phyloP scores from a whole-genome alignment of 2,329 filamentous ascomycete genomes.

The Samsoniella hepiali region DNA sequence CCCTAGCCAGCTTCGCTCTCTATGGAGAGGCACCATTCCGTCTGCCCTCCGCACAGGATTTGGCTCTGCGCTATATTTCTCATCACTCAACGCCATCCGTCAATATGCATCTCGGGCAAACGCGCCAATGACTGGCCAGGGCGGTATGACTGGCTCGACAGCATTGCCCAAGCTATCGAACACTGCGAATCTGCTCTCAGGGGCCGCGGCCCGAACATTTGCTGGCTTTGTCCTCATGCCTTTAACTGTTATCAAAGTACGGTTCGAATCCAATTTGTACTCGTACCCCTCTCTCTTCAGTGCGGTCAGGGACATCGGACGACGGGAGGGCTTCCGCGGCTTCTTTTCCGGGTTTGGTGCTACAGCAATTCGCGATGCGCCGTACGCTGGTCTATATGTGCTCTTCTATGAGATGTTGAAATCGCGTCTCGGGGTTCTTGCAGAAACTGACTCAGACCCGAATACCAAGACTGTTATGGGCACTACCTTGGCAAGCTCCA shows the following conservation, averaged over 20 bases:
- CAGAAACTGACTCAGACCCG: background rate
- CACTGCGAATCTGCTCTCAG: conserved; percentile 79
- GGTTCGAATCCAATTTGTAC: conserved; percentile 88
- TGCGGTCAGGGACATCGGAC: conserved; percentile 71
- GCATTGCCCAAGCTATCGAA: conserved; percentile 79
- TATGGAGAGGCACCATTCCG: conserved; percentile 92
- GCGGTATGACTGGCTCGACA: conserved; percentile 50
- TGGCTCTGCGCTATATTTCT: conserved; percentile 92
- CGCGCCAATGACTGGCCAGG: conserved; percentile 24
- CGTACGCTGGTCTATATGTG: conserved; percentile 92
- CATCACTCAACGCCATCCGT: conserved; percentile 79
- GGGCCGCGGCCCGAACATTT: conserved; percentile 76
- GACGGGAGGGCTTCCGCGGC: conserved; percentile 69
- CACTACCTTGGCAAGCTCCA: conserved; percentile 48
- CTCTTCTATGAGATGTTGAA: conserved; percentile 89
- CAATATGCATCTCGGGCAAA: conserved; percentile 41
- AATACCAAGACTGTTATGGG: conserved; percentile 28
- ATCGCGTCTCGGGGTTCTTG: conserved; percentile 46
- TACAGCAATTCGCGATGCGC: conserved; percentile 90
- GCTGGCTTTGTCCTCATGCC: conserved; percentile 94
- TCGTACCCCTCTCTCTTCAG: conserved; percentile 71
- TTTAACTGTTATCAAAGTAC: conserved; percentile 92
- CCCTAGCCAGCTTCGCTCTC: conserved; percentile 60
- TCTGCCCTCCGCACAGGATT: conserved; percentile 91
- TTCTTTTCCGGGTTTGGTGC: conserved; percentile 95